A percentile compares a stretch with the other conserved stretches of the same genome.
Conservation (phyloP, 1,284 basidiomycete species). For the Vanrija sp. region DNA sequence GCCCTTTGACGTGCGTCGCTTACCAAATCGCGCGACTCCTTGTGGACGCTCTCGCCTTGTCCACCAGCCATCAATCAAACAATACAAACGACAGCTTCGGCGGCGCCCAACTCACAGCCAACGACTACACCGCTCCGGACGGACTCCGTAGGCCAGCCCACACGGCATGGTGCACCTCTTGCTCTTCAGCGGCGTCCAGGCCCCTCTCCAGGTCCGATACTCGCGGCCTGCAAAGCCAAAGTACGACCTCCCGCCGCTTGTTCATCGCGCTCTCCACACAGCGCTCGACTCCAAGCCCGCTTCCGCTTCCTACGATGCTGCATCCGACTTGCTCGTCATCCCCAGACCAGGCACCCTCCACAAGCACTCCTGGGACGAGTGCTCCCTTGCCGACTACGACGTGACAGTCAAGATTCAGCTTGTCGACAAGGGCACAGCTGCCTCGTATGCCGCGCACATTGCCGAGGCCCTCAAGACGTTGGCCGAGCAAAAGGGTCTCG, state of each 20-base stretch:
- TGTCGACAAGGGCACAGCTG: conserved; percentile 6
- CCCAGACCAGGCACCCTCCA: conserved; percentile 31
- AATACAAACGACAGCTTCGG: too few relatives aligned
- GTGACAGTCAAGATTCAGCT: conserved; percentile 46
- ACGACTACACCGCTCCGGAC: too few relatives aligned
- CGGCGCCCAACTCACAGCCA: too few relatives aligned
- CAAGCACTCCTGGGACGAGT: conserved; percentile 22
- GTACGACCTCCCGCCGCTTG: conserved; percentile 38
- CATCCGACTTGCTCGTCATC: conserved; percentile 19
- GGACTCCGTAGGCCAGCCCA: too few relatives aligned
- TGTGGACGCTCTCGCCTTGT: background rate
- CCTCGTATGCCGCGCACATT: conserved; percentile 6
- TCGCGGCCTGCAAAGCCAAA: conserved; percentile 33
- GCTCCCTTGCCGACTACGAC: conserved; percentile 29
- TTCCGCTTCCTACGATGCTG: conserved; percentile 10
- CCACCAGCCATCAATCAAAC: background rate
- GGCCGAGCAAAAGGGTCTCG: conserved; percentile 27
- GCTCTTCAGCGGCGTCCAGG: conserved; percentile 44
- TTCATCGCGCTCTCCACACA: conserved; percentile 45
- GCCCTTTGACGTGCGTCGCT: background rate
- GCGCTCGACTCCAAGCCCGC: conserved; percentile 36
- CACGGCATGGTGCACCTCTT: conserved; percentile 18
- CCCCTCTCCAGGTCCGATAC: conserved; percentile 39
- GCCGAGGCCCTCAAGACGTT: conserved; percentile 25
- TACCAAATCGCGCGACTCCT: background rate